phyloP scores from a whole-genome alignment of 2,329 filamentous ascomycete species.

The Balansia obtecta region DNA sequence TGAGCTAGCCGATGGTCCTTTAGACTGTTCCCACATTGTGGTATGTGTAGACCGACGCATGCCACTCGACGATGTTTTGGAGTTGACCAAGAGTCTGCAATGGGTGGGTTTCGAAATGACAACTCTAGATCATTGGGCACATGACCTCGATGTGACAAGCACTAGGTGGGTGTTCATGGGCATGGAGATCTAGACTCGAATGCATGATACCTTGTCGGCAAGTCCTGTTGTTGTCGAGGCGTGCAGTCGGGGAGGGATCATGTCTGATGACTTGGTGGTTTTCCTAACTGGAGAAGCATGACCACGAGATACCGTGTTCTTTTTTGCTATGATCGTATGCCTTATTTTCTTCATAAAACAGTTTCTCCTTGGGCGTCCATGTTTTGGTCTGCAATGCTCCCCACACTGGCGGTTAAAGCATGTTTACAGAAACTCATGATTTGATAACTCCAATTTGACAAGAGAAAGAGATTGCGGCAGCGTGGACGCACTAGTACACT shows the following conservation, averaged over 20 bases:
- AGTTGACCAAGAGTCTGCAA: conserved; percentile 69
- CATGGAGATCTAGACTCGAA: conserved; percentile 58
- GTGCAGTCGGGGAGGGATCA: background rate
- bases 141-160: conserved; percentile 54
- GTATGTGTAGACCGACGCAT: conserved; percentile 68
- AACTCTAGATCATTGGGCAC: conserved; percentile 66
- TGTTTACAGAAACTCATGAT: background rate
- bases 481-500: background rate
- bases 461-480: background rate
- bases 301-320: background rate
- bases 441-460: background rate
- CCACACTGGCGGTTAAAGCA: background rate
- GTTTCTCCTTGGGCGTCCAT: background rate
- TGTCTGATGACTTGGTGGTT: too few relatives aligned
- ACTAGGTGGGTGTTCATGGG: conserved; percentile 74
- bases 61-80: conserved; percentile 46
- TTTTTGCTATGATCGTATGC: background rate
- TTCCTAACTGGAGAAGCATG: too few relatives aligned
- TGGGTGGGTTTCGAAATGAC: conserved; percentile 87
- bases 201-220: background rate
- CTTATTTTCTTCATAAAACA: background rate
- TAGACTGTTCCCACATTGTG: conserved; percentile 66
- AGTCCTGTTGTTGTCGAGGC: background rate
- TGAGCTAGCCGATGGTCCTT: conserved; percentile 67
- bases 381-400: background rate